These are phyloP conservation scores for Maudiozyma barnettii DNA, from an alignment of 805 yeast genomes.

Conservation along the genomic window DNA sequence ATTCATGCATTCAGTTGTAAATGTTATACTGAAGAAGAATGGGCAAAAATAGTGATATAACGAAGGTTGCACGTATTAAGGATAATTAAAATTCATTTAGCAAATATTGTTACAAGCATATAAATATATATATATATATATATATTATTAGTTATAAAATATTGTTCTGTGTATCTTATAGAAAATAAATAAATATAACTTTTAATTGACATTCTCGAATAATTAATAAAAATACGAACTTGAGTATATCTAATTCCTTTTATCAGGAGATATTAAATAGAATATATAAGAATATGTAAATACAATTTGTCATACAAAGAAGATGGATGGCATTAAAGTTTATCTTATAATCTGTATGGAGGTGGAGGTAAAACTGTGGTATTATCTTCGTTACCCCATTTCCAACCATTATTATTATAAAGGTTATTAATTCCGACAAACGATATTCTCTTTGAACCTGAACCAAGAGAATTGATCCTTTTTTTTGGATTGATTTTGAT, in stretches of 20 bases:
- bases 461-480: constrained; percentile 3
- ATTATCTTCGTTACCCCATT: constrained; percentile 25
- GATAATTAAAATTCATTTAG: constrained; percentile 3
- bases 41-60: constrained; percentile 39
- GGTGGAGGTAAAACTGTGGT: constrained; percentile 13
- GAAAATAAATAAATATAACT: background rate
- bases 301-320: background rate
- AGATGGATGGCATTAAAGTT: no score
- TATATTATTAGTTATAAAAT: background rate
- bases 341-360: constrained; percentile 12
- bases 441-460: constrained; percentile 1
- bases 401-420: constrained; percentile 5
- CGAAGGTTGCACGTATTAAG: no score
- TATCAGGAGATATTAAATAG: background rate
- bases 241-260: background rate
- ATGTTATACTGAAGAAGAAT: constrained; percentile 80
- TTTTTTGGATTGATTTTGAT: background rate
- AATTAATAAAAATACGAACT: no score
- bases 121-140: background rate
- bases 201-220: no score
- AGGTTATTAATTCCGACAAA: constrained; percentile 5
- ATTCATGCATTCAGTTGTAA: constrained; percentile 96
- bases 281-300: constrained; percentile 1
- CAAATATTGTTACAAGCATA: background rate
- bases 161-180: background rate